Evolutionary conservation across 495 filamentous ascomycete genomes (phyloP).

Genomic region (Immersiella caudata): DNA sequence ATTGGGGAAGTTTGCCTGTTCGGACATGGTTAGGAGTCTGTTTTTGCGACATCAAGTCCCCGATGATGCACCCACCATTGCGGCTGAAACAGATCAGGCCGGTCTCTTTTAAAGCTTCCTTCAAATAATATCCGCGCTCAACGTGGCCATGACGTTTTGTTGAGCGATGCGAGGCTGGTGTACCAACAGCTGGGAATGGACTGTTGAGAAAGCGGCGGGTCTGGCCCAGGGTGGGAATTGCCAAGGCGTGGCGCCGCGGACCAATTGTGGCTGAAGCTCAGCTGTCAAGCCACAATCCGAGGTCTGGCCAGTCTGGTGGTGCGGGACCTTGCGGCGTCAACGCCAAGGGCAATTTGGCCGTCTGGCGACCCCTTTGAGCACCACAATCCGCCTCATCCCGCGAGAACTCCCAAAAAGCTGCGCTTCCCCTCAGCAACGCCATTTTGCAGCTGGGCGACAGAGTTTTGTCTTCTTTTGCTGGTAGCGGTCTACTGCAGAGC

Average conservation of each 20-base stretch:
- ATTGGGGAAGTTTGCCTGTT: slow-evolving; percentile 86
- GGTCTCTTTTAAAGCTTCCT: neutral
- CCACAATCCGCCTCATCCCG: neutral
- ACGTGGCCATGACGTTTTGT: neutral
- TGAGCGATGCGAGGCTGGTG: neutral
- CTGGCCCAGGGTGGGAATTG: neutral
- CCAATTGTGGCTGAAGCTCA: slow-evolving; percentile 32
- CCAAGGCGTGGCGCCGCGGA: neutral
- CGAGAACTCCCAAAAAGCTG: neutral
- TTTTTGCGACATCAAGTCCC: neutral
- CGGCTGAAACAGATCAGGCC: neutral
- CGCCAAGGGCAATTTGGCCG: slow-evolving; percentile 20
- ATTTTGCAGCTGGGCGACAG: neutral
- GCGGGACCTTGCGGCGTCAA: slow-evolving; percentile 3
- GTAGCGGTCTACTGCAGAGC: neutral
- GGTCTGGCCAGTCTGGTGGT: neutral
- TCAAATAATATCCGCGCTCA: neutral
- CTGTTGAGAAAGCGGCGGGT: neutral
- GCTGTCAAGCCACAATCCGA: slow-evolving; percentile 25
- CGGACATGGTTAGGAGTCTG: neutral
- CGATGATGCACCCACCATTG: neutral
- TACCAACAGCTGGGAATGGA: neutral
- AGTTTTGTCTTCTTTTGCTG: neutral
- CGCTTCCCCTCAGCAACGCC: neutral
- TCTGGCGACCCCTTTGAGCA: slow-evolving; percentile 4